Evolutionary conservation across 1,284 basidiomycete species (phyloP), one percentile per base, ranked within the genome.

Genomic region (Neolentinus lepideus): DNA sequence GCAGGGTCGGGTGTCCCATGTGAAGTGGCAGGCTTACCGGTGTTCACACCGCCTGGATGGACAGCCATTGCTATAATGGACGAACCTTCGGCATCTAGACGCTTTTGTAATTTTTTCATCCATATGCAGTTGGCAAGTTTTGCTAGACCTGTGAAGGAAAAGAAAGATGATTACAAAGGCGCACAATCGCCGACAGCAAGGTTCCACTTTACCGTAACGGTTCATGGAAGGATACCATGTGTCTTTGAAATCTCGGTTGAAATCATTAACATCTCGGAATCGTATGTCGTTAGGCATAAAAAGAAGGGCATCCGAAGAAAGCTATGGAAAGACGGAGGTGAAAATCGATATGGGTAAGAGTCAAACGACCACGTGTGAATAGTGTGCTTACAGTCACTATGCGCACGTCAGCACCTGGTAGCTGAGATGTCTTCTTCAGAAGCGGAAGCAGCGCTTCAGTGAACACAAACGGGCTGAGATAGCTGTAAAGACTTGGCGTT

Each of bases 381-480:
- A 27, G 22, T 29, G 22, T 11, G 61, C 75, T 51, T 43, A 81
- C 81, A 50, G 70, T 71, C 3, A 82, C 68, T 19, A 83, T 67
- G 16, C 81, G 75, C 35, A 81, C 78, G 58, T 83, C 81, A 0
- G 74, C 67, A 33, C 67, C 68, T 2, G 71, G 69, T 53, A 73
- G 63, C 25, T 71, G 61, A 1, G 77, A 73, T 0, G 81, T 81
- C 48, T 70, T 66, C 53, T 70, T 71, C 25, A 83, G 62, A 9
- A 81, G 59, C 0, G 79, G 76, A 25, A 83, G 70, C 3, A 84
- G 69, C 6, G 70, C 68, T n/a, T 67, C 65, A 2, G 77, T 80
- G 51, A 83, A 71, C 2, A 75, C 70, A 54, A 75, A 76, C 0
- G 72, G 71, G 12, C 75, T 70, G 33, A 83, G 66, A 48, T 75